Conservation (phyloP, 352 stramenopile genomes). For the Pythium oligandrum region DNA sequence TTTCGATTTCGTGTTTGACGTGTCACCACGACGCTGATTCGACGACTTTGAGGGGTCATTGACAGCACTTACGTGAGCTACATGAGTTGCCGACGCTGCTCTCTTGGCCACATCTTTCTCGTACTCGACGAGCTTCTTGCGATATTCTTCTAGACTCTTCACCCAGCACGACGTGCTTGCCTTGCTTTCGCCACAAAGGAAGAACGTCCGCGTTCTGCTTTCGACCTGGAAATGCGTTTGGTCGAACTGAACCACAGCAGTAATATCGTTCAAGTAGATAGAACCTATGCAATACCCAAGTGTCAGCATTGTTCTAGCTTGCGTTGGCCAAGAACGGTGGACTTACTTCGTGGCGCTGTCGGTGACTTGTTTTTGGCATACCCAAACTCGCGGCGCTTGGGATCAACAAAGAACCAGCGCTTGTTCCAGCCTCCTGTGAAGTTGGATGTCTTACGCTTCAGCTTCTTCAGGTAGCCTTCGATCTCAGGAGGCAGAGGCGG, state of each 20-base stretch:
- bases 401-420: constrained; percentile 84
- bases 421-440: constrained; percentile 79
- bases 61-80: neutral
- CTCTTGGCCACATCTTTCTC: constrained; percentile 55
- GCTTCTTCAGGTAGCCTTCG: constrained; percentile 83
- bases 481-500: constrained; percentile 64
- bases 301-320: neutral
- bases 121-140: constrained; percentile 59
- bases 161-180: constrained; percentile 77
- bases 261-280: constrained; percentile 85
- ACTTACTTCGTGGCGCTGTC: constrained; percentile 43
- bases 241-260: constrained; percentile 80
- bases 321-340: neutral
- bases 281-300: constrained; percentile 33
- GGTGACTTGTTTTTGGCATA: constrained; percentile 52
- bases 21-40: constrained; percentile 6
- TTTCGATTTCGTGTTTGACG: constrained; percentile 23
- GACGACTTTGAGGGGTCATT: neutral
- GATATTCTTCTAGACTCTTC: constrained; percentile 76
- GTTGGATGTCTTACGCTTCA: constrained; percentile 83
- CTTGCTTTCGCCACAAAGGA: constrained; percentile 82
- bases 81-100: constrained; percentile 8
- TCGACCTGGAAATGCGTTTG: constrained; percentile 85
- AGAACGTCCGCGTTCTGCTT: constrained; percentile 79
- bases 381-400: constrained; percentile 66